Evolutionary conservation across 2,329 filamentous ascomycete genomes (phyloP), one percentile per base, ranked within the genome.

Genomic region (Aureobasidium sp.): DNA sequence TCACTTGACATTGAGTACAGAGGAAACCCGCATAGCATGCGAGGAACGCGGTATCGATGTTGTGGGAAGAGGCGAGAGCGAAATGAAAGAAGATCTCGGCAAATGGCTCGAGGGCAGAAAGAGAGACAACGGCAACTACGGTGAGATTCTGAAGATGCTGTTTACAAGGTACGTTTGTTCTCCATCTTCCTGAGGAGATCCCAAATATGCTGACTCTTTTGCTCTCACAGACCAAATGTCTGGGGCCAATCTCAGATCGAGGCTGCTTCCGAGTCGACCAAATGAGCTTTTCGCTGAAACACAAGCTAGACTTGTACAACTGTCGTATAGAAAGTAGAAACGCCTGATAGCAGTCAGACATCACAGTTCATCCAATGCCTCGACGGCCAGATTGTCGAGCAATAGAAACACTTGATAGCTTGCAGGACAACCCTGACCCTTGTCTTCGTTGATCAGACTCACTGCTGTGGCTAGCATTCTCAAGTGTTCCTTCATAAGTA

Each of bases 1-100:
- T 0, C 79, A 88, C 39, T 76, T 84, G 67, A 79, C 84, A 10
- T 66, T 84, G 29, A 81, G 75, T 4, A 70, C 65, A 20, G 66
- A 69, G 0, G 75, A 77, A 51, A 60, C 69, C 20, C 66, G 69
- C 5, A 68, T 80, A 61, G 77, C 74, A 34, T 71, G 67, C 39
- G 71, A 71, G 56, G 69, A 74, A 61, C 67, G 73, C 2, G 73
- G 71, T 2, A 64, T 75, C 7, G 71, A 74, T 62, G 68, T 73
- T 3, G 65, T 71, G 0, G 69, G 68, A 20, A 66, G 67, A 59
- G 56, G 59, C 5, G 67, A 70, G 9, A 66, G 68, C n/a, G 63
- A 63, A 6, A 59, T 75, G 27, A 68, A 67, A 20, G 57, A 61
- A 15, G 67, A 70, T 36, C 66, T 82, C 62, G 63, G 64, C 29